Conservation (phyloP, 352 stramenopile species). For the Globisporangium cylindrosporum region DNA sequence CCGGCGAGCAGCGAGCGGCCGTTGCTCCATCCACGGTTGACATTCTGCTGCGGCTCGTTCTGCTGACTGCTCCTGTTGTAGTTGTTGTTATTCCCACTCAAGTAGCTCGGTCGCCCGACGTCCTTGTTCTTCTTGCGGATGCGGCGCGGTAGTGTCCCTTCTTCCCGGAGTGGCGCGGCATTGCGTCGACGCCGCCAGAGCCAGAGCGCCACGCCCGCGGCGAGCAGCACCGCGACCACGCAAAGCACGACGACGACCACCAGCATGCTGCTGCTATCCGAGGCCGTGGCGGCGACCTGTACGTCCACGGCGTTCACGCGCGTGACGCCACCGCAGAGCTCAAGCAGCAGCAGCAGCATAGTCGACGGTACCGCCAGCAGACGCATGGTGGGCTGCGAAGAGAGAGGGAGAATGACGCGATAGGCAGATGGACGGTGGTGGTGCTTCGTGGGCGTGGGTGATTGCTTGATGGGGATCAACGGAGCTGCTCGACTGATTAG, state of each 20-base stretch:
- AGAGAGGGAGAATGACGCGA: neutral
- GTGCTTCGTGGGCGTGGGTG: neutral
- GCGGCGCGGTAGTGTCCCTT: slow-evolving; percentile 14
- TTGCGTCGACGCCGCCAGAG: slow-evolving; percentile 11
- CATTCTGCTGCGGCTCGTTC: neutral
- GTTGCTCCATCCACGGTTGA: slow-evolving; percentile 1
- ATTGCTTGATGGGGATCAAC: neutral
- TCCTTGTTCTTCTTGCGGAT: slow-evolving; percentile 21
- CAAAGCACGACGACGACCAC: slow-evolving; percentile 15
- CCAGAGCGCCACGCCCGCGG: slow-evolving; percentile 8
- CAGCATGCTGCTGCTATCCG: slow-evolving; percentile 13
- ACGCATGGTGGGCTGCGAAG: neutral
- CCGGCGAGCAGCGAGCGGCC: slow-evolving; percentile 1
- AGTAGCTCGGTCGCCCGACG: slow-evolving; percentile 14
- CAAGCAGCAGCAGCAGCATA: neutral
- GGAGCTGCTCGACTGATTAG: neutral
- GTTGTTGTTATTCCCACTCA: neutral
- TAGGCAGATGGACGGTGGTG: neutral
- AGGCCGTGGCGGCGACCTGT: neutral
- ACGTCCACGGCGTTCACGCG: neutral
- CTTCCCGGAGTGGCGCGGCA: slow-evolving; percentile 1
- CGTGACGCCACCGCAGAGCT: neutral
- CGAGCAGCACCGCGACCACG: slow-evolving; percentile 15
- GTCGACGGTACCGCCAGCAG: neutral
- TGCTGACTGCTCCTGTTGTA: neutral